Percentiles rank a stretch among this genome's conserved stretches.
phyloP scores from a whole-genome alignment of 768 basidiomycete genomes.

The Xerocomus spinulosus region DNA sequence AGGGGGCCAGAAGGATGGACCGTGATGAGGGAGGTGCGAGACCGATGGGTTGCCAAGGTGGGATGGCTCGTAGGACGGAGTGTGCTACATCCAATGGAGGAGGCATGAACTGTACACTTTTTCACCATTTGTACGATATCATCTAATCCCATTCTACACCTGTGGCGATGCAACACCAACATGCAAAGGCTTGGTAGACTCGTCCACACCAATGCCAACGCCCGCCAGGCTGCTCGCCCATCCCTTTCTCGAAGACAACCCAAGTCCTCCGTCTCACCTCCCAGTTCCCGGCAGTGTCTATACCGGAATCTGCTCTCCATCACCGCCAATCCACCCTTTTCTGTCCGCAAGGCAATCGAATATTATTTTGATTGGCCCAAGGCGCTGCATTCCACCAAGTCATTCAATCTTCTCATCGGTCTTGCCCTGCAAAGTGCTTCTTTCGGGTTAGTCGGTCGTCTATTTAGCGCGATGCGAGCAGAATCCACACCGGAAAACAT shows the following conservation, averaged over 20 bases:
- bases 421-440: conserved; percentile 49
- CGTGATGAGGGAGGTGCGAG: conserved; percentile 44
- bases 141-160: background rate
- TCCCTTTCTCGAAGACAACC: too few species aligned
- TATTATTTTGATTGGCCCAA: conserved; percentile 28
- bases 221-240: background rate
- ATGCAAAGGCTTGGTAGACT: background rate
- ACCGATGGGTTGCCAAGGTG: conserved; percentile 68
- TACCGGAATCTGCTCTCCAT: conserved; percentile 30
- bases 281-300: conserved; percentile 32
- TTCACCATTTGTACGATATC: background rate
- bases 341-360: conserved; percentile 12
- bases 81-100: conserved; percentile 30
- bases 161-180: background rate
- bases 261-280: conserved; percentile 21
- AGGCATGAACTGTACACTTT: conserved; percentile 12
- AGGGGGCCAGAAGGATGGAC: conserved; percentile 41
- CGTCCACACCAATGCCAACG: background rate
- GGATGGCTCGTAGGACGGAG: conserved; percentile 69
- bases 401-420: conserved; percentile 43
- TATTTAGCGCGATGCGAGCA: conserved; percentile 46
- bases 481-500: conserved; percentile 41
- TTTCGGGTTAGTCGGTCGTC: conserved; percentile 41
- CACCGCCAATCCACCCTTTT: conserved; percentile 15
- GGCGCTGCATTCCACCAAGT: conserved; percentile 34